Evolutionary conservation across 2,329 filamentous ascomycete species (phyloP), one percentile per base, ranked within the genome.

Genomic region (Sporothrix euskadiensis): DNA sequence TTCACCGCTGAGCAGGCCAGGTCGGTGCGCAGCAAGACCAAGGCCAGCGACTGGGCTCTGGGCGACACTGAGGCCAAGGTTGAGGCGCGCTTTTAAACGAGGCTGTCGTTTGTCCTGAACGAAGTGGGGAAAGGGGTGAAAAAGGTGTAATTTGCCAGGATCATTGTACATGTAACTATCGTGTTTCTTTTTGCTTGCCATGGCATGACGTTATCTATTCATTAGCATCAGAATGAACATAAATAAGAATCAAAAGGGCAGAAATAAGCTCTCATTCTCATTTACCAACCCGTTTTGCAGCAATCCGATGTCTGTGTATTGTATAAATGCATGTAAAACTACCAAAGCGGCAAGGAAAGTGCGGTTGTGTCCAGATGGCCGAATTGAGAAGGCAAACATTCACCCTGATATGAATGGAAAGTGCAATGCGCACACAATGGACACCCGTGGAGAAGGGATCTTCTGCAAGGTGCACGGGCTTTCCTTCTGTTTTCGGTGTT

Each of bases 1-100:
- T 97, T 97, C 82, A 97, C 94, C 0, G 88, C 87, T 75, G 89
- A 86, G 76, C 94, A 98, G 84, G 91, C 90, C 75, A 83, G 83
- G 56, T 87, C 89, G 30, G 88, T 94, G 77, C 91, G 92, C 79
- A 94, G 91, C 85, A 91, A 88, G 82, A 88, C 84, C 56, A 81
- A 85, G 78, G 81, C 81, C 65, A 91, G 88, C 79, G 89, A 89
- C 26, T 97, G 91, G 90, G 94, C 94, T 66, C 78, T 97, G 83
- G 89, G 91, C 79, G 93, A 97, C 80, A 90, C 88, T 6, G 84
- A 90, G 82, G 84, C 89, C 81, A 93, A 92, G 83, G 92, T 94
- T n/a, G 85, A 91, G 81, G 76, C 80, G 3, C 78, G 80, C 71
- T 81, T 81, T 59, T 82, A 73, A 49, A 44, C 12, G 32, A 26